Evolutionary conservation across 345 rosid genomes (phyloP), one percentile per base, ranked within the genome.

Genomic region (Arabis alpina): DNA sequence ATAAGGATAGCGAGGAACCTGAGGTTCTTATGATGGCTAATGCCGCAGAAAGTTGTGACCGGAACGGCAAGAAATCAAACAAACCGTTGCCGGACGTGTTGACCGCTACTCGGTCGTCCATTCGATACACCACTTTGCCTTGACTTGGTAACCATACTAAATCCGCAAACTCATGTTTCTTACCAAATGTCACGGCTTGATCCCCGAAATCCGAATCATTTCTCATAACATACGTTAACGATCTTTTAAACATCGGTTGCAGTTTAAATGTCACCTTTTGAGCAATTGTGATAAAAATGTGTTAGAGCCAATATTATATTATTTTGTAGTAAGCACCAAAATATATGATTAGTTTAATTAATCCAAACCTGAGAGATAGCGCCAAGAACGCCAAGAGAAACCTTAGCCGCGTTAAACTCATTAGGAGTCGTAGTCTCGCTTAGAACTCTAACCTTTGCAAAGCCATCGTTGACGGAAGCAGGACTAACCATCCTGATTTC

Each of bases 361-460:
- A 66, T 5, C 41, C 41, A 0, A 77, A 89, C 97, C 92, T 92
- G 89, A n/a, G 88, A 84, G 54, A 90, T 81, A 41, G 89, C 96
- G 3, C 98, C 98, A 54, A 89, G 91, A 68, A 87, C 94, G 1
- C 94, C 98, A 8, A 89, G 92, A 3, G 94, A 87, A 61, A 92
- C 98, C 72, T 79, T 86, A 10, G 82, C 88, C 0, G 89, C 98
- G 37, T 80, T 66, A n/a, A 89, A 80, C 34, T 86, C 89, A 3
- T 61, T 42, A 30, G 44, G 71, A 39, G 36, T 62, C 32, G 73
- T 64, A 3, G 24, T 37, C 41, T 80, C 77, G 10, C 48, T 61
- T 7, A 89, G 72, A 23, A 69, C 78, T 72, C 88, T 61, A 14
- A 89, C 82, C 65, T 61, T 80, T 10, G 76, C 86, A 54, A 60